These are phyloP conservation scores for Canariomyces notabilis DNA, from an alignment of 2,329 filamentous ascomycete genomes.

Conservation along the genomic window DNA sequence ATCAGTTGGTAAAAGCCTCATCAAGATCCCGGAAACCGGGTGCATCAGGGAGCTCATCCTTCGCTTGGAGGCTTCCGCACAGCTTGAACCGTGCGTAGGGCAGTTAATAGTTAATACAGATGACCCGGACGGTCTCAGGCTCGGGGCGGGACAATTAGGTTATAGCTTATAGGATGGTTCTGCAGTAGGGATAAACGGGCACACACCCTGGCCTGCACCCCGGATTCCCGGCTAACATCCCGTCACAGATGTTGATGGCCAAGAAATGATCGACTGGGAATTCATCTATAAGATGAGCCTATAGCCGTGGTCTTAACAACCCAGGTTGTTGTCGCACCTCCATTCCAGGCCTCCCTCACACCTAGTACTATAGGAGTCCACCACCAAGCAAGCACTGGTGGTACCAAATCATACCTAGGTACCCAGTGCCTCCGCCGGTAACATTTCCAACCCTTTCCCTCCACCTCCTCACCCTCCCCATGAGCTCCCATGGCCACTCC, in stretches of 20 bases:
- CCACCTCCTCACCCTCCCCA: conserved; percentile 9
- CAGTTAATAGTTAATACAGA: background rate
- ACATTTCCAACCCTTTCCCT: conserved; percentile 7
- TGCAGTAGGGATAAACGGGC: conserved; percentile 11
- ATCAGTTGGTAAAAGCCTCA: background rate
- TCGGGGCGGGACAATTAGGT: background rate
- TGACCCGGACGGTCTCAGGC: background rate
- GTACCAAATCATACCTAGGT: background rate
- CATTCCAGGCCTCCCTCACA: too few species aligned
- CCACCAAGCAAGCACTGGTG: too few species aligned
- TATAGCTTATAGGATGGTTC: background rate
- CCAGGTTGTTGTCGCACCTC: too few species aligned
- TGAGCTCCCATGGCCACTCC: conserved; percentile 24
- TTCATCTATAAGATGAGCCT: too few species aligned
- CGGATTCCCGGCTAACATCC: background rate
- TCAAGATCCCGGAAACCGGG: conserved; percentile 1
- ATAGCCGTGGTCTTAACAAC: too few species aligned
- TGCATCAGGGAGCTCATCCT: too few species aligned
- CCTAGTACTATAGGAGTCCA: too few species aligned
- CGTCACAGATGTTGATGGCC: background rate
- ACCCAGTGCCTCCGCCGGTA: conserved; percentile 6
- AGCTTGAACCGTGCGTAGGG: background rate
- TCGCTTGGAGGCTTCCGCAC: too few species aligned
- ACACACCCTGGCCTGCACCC: background rate
- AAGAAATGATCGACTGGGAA: background rate